These are phyloP conservation scores for Penicillium griseofulvum DNA, from an alignment of 2,329 filamentous ascomycete species.

Conservation along the genomic window DNA sequence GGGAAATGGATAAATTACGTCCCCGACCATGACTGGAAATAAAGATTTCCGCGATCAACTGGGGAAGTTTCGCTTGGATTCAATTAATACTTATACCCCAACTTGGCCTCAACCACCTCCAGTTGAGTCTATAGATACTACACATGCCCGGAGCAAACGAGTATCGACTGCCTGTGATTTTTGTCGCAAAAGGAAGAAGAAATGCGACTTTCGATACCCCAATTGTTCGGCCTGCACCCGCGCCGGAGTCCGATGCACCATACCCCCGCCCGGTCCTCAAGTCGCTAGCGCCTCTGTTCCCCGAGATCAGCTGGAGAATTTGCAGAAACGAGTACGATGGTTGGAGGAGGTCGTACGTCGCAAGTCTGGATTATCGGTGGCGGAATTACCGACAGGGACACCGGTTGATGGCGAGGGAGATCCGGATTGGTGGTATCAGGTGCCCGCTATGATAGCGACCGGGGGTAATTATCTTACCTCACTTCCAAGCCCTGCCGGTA, in stretches of 20 bases:
- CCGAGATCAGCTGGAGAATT: conserved; percentile 40
- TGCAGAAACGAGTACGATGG: conserved; percentile 42
- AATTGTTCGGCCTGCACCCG: conserved; percentile 42
- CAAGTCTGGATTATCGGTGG: conserved; percentile 36
- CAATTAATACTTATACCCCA: conserved; percentile 12
- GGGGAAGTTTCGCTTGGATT: conserved; percentile 34
- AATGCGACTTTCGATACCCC: conserved; percentile 43
- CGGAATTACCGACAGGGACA: conserved; percentile 33
- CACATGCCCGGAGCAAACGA: conserved; percentile 33
- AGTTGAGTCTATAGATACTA: conserved; percentile 11
- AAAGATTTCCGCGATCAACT: conserved; percentile 36
- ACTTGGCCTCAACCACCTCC: conserved; percentile 12
- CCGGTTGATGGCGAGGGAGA: conserved; percentile 34
- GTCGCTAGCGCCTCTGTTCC: conserved; percentile 39
- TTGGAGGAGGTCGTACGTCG: conserved; percentile 37
- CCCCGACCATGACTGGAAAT: conserved; percentile 28
- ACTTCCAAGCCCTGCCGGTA: conserved; percentile 20
- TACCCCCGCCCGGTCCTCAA: conserved; percentile 39
- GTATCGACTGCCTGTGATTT: conserved; percentile 43
- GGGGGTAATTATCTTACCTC: conserved; percentile 23
- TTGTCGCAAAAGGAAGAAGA: conserved; percentile 43
- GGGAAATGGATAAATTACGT: conserved; percentile 22
- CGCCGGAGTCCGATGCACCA: conserved; percentile 41
- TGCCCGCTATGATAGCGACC: conserved; percentile 37
- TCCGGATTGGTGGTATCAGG: conserved; percentile 40